Base-by-base conservation (phyloP, 2,329 filamentous ascomycete species). In the Leptographium radiaticola region DNA sequence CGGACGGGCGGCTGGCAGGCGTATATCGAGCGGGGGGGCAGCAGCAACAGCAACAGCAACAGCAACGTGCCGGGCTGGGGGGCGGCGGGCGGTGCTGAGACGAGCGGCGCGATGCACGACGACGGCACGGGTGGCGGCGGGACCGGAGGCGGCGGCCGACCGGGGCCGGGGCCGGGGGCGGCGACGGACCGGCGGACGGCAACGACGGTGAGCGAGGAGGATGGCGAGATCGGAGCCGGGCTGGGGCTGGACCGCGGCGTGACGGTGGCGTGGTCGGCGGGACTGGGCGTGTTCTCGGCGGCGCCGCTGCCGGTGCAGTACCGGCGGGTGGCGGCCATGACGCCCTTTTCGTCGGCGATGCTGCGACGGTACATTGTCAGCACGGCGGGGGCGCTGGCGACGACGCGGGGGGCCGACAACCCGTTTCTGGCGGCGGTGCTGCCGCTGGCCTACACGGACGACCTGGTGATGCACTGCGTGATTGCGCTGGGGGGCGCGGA, bases 391-490 rank as follows among this genome's bases (percentile, higher is more conserved):
- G 38, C 30, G 5, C 42, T 60, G 16, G 48, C 54, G n/a, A 55
- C 56, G n/a, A 44, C 48, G 39, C 45, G 43, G 36, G 51, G 53
- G 5, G 40, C 51, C 3, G 52, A 48, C 54, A 61, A 61, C 53
- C 58, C 60, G 2, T 60, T 52, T 18, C 16, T 62, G 4, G 49
- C 53, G 6, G 49, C 52, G 40, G 44, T 62, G 13, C 49, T 62
- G 39, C 60, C 60, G 33, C 57, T 62, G 20, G 60, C 60, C 31
- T 57, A 60, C 39, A 52, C 51, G 42, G 59, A 62, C 56, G 59
- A 62, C 46, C 57, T 62, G 33, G 55, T 62, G n/a, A 60, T 62
- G 60, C 60, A 62, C 53, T 57, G 57, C 53, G 42, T 62, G 9
- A 44, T 60, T 9, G 57, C 58, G 34, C 54, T 61, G 6, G 55